These are phyloP conservation scores for Tubosaeta sp. DNA, from an alignment of 768 basidiomycete genomes.

Conservation along the genomic window DNA sequence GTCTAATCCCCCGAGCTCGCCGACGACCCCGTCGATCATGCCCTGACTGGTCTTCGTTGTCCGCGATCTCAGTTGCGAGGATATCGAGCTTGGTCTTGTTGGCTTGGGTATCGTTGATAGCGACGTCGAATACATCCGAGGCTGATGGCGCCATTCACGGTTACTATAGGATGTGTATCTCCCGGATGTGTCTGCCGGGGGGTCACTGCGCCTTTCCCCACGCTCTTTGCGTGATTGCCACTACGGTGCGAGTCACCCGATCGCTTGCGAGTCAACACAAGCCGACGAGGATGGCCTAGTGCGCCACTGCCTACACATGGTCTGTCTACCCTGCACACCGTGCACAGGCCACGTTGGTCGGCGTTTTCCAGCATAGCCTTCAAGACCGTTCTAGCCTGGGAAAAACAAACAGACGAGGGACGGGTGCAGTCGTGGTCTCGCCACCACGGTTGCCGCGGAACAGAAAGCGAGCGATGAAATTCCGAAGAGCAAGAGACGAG, in stretches of 20 bases:
- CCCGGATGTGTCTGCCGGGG: too few species aligned
- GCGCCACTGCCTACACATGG: not conserved
- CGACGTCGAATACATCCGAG: constrained; percentile 40
- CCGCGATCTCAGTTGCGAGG: not conserved
- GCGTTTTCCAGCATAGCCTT: not conserved
- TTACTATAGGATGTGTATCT: constrained; percentile 15
- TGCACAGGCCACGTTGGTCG: too few species aligned
- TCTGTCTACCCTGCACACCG: not conserved
- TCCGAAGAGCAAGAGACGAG: too few species aligned
- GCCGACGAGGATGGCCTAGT: too few species aligned
- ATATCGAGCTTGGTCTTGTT: constrained; percentile 4
- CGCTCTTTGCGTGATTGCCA: not conserved
- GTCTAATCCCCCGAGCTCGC: constrained; percentile 9
- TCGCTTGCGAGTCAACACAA: too few species aligned
- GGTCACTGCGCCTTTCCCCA: too few species aligned
- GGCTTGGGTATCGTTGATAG: constrained; percentile 39
- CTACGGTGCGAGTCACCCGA: too few species aligned
- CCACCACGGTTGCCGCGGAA: too few species aligned
- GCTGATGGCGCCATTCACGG: constrained; percentile 47
- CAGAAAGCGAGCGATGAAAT: too few species aligned
- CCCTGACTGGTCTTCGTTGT: constrained; percentile 1
- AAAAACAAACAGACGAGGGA: too few species aligned
- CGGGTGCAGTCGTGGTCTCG: too few species aligned
- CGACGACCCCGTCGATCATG: constrained; percentile 10
- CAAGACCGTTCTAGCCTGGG: too few species aligned